Evolutionary conservation across 495 filamentous ascomycete species (phyloP).

Genomic region (Apodospora peruviana): DNA sequence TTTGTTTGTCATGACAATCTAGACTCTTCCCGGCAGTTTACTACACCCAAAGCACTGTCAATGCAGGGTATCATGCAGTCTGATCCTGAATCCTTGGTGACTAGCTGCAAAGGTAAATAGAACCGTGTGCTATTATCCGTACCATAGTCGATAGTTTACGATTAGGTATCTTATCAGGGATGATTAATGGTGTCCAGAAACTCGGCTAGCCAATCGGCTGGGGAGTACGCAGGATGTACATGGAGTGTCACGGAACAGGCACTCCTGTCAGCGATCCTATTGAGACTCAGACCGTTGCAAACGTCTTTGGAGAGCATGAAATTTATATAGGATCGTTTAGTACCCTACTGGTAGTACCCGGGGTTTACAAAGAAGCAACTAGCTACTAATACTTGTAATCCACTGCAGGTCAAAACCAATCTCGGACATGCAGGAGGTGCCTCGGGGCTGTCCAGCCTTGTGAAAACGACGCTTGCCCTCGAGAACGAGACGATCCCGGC

Average conservation of each 20-base stretch:
- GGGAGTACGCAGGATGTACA: too few species aligned
- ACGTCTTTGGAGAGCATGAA: background rate
- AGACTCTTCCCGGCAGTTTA: background rate
- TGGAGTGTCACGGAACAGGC: slow-evolving; percentile 1
- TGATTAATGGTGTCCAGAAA: too few species aligned
- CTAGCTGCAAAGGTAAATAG: too few species aligned
- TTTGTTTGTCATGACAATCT: background rate
- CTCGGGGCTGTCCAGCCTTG: background rate
- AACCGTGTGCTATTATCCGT: too few species aligned
- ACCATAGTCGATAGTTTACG: too few species aligned
- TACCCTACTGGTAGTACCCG: background rate
- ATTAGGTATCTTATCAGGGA: too few species aligned
- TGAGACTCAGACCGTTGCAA: background rate
- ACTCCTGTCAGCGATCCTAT: background rate
- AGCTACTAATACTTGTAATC: background rate
- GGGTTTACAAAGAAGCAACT: background rate
- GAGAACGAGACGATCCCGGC: slow-evolving; percentile 1
- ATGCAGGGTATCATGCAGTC: background rate
- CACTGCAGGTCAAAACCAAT: slow-evolving; percentile 1
- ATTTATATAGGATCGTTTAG: background rate
- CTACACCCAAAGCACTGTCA: background rate
- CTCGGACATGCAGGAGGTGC: background rate
- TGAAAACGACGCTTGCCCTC: background rate
- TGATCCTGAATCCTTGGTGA: background rate
- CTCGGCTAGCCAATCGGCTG: too few species aligned